Evolutionary conservation across 495 filamentous ascomycete genomes (phyloP).

Genomic region (Aspergillus bridgeri): DNA sequence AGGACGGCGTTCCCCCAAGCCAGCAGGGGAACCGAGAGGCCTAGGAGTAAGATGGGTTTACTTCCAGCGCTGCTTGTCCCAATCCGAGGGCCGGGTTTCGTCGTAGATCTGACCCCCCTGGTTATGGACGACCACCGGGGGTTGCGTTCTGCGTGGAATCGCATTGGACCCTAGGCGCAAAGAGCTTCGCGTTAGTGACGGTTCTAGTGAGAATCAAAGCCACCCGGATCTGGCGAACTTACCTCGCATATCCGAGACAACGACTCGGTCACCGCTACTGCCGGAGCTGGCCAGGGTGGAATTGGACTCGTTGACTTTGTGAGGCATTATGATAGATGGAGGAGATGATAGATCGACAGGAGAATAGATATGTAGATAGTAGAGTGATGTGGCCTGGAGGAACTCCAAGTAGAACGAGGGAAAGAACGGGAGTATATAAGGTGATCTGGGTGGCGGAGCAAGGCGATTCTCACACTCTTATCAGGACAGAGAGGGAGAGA

Average conservation of each 20-base stretch:
- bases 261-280: slow-evolving; percentile 38
- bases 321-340: slow-evolving; percentile 33
- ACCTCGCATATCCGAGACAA: slow-evolving; percentile 40
- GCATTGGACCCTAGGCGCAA: slow-evolving; percentile 25
- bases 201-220: slow-evolving; percentile 1
- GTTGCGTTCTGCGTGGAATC: slow-evolving; percentile 30
- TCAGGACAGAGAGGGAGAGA: neutral
- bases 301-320: slow-evolving; percentile 46
- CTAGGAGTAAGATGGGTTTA: slow-evolving; percentile 18
- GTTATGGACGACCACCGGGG: slow-evolving; percentile 43
- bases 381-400: neutral
- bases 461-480: slow-evolving; percentile 5
- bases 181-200: slow-evolving; percentile 10
- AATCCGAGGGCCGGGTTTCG: slow-evolving; percentile 45
- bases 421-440: slow-evolving; percentile 5
- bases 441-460: slow-evolving; percentile 17
- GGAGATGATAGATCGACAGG: neutral
- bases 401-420: neutral
- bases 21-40: neutral
- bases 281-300: slow-evolving; percentile 41
- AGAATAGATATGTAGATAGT: slow-evolving; percentile 5
- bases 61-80: slow-evolving; percentile 51
- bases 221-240: slow-evolving; percentile 6
- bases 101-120: slow-evolving; percentile 46
- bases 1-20: neutral